These are phyloP conservation scores for Chenopodium quinoa DNA, from an alignment of 148 eudicot genomes.

Conservation along the genomic window DNA sequence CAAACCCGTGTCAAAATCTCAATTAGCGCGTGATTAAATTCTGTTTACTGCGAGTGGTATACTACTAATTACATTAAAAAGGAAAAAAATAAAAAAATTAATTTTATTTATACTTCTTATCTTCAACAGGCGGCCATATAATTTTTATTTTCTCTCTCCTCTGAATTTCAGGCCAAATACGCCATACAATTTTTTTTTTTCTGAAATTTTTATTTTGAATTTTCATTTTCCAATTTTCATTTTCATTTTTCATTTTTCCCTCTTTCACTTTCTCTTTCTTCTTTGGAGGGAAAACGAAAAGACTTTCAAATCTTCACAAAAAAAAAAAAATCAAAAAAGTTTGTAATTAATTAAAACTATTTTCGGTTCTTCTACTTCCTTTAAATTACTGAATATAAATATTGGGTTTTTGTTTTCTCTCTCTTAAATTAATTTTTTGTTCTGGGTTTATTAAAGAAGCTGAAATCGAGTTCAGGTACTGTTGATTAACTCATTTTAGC, in stretches of 20 bases:
- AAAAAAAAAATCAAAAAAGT: not conserved
- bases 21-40: not conserved
- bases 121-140: not conserved
- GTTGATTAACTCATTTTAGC: constrained; percentile 3
- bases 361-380: not conserved
- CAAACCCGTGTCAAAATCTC: not conserved
- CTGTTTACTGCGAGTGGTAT: too few relatives aligned
- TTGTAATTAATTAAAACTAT: not conserved
- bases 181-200: not conserved
- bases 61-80: not conserved
- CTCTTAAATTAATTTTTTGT: not conserved
- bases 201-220: not conserved
- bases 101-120: not conserved
- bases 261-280: constrained; percentile 2
- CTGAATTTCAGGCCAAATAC: constrained; percentile 10
- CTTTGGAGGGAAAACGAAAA: constrained; percentile 29
- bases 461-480: constrained; percentile 14
- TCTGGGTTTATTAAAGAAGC: not conserved
- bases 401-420: constrained; percentile 12
- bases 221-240: not conserved
- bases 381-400: not conserved
- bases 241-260: not conserved
- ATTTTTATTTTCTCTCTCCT: constrained; percentile 13
- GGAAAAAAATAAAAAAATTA: too few relatives aligned
- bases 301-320: constrained; percentile 23